Evolutionary conservation across 1,284 basidiomycete genomes (phyloP), one percentile per base, ranked within the genome.

Genomic region (Sporisorium exsertum): DNA sequence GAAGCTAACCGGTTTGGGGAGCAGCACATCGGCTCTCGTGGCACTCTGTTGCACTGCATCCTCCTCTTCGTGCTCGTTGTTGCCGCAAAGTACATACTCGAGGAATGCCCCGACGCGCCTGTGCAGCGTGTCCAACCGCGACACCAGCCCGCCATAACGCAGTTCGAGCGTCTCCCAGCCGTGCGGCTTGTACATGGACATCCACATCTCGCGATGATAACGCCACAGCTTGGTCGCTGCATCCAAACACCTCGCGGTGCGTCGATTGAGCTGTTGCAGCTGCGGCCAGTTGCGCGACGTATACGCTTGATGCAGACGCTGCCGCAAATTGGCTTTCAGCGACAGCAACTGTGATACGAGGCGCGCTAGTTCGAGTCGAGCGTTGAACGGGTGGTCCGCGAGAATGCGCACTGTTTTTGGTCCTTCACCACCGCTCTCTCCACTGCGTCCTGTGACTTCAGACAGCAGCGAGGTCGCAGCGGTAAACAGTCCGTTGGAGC

Each of bases 131-230:
- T 86, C 84, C 29, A 86, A 63, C 3, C 86, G 72, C 1, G 82
- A 61, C 15, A 73, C 62, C 40, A 86, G 60, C 0, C 86, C 86
- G 16, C 86, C 86, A 46, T 86, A 86, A 1, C 86, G 68, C 42
- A 87, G 57, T 22, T 87, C 86, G 27, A 87, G 65, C 16, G 81
- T 80, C 66, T 86, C 85, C 80, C 83, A 86, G 0, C 84, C 86
- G 55, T 85, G 85, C 18, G 77, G 81, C 49, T 84, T 81, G 54
- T 81, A 79, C 74, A 76, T 79, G 22, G 51, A 64, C 84, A 82
- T 82, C 84, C 84, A 85, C 53, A 85, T 57, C 47, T 72, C 75
- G 26, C 86, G 77, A 60, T 87, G 86, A 20, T 84, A 79, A 18
- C 54, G 63, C 64, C 84, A 84, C 57, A 86, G 55, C 27, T 72